phyloP scores from a whole-genome alignment of 2,329 filamentous ascomycete genomes.

The Fusarium pininemorale region DNA sequence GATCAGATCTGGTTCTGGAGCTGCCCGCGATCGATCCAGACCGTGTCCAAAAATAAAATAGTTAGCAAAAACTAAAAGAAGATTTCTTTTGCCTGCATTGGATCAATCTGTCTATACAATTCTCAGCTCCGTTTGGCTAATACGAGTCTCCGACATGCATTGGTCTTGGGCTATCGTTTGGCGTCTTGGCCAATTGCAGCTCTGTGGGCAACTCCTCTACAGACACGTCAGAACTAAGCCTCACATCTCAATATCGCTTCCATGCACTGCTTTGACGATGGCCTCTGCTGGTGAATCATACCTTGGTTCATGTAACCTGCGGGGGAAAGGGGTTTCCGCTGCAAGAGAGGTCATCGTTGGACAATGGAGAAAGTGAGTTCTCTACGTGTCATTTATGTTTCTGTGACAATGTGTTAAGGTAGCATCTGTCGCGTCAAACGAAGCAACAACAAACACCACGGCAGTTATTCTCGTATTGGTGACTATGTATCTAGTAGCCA shows the following conservation, averaged over 20 bases:
- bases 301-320: conserved; percentile 5
- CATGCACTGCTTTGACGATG: conserved; percentile 12
- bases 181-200: conserved; percentile 14
- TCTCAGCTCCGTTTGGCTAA: conserved; percentile 3
- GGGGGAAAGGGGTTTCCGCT: conserved; percentile 3
- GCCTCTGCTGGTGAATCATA: background rate
- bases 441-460: background rate
- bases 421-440: background rate
- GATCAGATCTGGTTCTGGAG: conserved; percentile 22
- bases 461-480: background rate
- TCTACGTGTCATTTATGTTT: background rate
- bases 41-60: conserved; percentile 26
- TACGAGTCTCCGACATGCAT: background rate
- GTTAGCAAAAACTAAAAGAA: background rate
- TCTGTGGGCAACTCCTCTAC: conserved; percentile 5
- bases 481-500: background rate
- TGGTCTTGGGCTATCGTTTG: conserved; percentile 8
- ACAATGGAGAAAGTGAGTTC: background rate
- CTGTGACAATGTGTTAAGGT: background rate
- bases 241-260: conserved; percentile 29
- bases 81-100: background rate
- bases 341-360: background rate
- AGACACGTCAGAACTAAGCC: conserved; percentile 33
- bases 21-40: conserved; percentile 27
- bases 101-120: background rate